Evolutionary conservation across 148 eudicot species (phyloP).

Genomic region (Beta vulgaris): DNA sequence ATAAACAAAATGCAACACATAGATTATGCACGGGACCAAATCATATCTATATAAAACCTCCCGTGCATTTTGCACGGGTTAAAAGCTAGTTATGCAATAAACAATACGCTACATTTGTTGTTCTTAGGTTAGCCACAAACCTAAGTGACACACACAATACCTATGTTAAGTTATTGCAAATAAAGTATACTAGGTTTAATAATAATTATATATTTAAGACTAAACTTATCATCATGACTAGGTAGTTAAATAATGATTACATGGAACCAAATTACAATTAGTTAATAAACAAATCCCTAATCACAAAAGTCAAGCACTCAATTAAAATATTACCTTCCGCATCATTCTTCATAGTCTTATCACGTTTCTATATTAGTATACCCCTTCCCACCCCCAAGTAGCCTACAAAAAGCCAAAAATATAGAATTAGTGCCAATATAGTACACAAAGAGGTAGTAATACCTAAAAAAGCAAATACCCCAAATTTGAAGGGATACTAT

Average conservation of each 20-base stretch:
- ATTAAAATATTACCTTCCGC: neutral
- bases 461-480: neutral
- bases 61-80: too few species aligned
- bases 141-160: too few species aligned
- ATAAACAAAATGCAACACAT: too few species aligned
- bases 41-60: too few species aligned
- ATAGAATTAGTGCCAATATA: slow-evolving; percentile 7
- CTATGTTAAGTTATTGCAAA: neutral
- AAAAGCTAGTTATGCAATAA: too few species aligned
- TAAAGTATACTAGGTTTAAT: neutral
- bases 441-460: neutral
- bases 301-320: slow-evolving; percentile 16
- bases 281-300: slow-evolving; percentile 1
- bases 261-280: slow-evolving; percentile 4
- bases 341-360: neutral
- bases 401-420: slow-evolving; percentile 10
- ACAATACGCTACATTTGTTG: neutral
- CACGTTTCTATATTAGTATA: neutral
- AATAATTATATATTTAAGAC: neutral
- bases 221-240: neutral
- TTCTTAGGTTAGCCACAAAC: neutral
- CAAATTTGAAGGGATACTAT: too few species aligned
- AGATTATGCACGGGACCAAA: too few species aligned
- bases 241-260: slow-evolving; percentile 17
- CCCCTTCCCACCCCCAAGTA: neutral